phyloP scores from a whole-genome alignment of 768 basidiomycete genomes.

The Lanmaoa rubissima region DNA sequence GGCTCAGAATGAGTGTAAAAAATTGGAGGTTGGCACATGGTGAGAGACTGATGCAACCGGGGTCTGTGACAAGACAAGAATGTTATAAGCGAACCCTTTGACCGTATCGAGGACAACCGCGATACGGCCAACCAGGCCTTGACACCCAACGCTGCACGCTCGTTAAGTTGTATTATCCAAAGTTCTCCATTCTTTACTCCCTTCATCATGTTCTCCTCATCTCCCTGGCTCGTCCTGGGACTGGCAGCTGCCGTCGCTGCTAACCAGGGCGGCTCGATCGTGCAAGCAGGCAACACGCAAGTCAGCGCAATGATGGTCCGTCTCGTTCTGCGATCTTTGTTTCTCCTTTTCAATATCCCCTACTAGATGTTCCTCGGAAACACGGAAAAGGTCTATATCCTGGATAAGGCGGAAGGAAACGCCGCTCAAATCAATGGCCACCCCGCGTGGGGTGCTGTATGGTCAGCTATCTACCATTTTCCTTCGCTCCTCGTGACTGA shows the following conservation, averaged over 20 bases:
- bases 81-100: neutral
- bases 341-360: neutral
- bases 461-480: conserved; percentile 34
- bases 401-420: conserved; percentile 91
- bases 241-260: conserved; percentile 37
- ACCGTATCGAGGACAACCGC: neutral
- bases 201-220: conserved; percentile 29
- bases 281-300: conserved; percentile 33
- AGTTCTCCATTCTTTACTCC: conserved; percentile 7
- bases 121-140: neutral
- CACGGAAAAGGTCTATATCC: conserved; percentile 76
- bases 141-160: conserved; percentile 11
- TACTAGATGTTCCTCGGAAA: conserved; percentile 78
- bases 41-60: neutral
- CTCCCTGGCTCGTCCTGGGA: conserved; percentile 44
- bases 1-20: neutral
- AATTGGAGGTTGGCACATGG: neutral
- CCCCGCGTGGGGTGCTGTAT: conserved; percentile 73
- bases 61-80: neutral
- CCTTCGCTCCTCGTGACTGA: neutral
- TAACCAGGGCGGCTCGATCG: conserved; percentile 26
- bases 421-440: conserved; percentile 61
- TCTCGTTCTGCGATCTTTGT: neutral
- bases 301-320: conserved; percentile 58
- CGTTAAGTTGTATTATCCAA: neutral